Evolutionary conservation across 768 basidiomycete genomes (phyloP).

Genomic region (Auricularia cornea): DNA sequence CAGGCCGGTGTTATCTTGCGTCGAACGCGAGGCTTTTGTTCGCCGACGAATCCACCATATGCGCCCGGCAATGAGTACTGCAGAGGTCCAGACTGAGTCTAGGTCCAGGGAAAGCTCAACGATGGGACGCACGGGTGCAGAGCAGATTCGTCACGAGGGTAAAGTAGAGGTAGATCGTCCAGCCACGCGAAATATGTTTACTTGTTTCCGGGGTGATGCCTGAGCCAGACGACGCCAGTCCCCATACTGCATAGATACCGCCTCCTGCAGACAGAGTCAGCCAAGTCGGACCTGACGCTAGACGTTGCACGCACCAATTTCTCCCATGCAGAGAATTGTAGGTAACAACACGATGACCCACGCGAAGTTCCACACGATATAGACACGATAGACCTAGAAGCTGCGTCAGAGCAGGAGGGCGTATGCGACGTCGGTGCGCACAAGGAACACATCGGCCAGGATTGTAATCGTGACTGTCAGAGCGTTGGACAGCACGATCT

Average conservation of each 20-base stretch:
- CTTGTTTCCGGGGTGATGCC: background rate
- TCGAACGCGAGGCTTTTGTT: background rate
- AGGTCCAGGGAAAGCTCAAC: background rate
- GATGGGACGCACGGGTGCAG: background rate
- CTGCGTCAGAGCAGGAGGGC: background rate
- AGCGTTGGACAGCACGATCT: background rate
- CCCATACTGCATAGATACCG: background rate
- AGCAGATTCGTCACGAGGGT: background rate
- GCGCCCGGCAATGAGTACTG: background rate
- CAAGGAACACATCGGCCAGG: background rate
- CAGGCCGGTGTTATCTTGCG: background rate
- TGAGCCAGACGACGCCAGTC: background rate
- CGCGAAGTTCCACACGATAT: constrained; percentile 25
- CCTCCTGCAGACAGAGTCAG: no score
- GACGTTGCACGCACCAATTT: constrained; percentile 15
- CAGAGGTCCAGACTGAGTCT: background rate
- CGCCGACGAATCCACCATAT: background rate
- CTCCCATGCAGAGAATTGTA: constrained; percentile 21
- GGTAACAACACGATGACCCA: constrained; percentile 24
- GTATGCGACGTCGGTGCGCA: background rate
- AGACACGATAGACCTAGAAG: constrained; percentile 27
- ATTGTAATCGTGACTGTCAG: background rate
- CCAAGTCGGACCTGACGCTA: no score
- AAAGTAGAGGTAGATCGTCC: background rate
- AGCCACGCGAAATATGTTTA: background rate